These are phyloP conservation scores for Calonectria pseudoreteaudii DNA, from an alignment of 2,329 filamentous ascomycete genomes.

Conservation along the genomic window DNA sequence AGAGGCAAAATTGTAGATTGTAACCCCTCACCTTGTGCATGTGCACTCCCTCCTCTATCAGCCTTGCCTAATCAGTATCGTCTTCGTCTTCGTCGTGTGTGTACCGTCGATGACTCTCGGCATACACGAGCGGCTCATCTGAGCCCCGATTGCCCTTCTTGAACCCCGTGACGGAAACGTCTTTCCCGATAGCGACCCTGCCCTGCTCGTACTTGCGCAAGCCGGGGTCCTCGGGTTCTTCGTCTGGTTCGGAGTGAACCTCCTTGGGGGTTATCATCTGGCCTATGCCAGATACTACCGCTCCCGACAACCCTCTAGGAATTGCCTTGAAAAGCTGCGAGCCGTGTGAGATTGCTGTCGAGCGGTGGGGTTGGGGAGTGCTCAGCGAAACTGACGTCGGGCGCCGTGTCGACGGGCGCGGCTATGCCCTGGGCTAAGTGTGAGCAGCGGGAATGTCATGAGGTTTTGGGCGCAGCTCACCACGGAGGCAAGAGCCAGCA, in stretches of 20 bases:
- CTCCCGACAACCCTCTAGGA: neutral
- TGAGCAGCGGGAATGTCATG: neutral
- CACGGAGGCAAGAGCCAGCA: neutral
- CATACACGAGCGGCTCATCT: neutral
- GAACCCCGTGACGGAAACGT: neutral
- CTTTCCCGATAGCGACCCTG: neutral
- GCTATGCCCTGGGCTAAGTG: neutral
- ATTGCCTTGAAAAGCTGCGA: neutral
- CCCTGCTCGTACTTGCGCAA: neutral
- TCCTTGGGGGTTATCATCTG: neutral
- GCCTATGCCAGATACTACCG: neutral
- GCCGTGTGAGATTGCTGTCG: neutral
- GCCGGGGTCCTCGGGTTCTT: too few relatives aligned
- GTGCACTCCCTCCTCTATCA: too few relatives aligned
- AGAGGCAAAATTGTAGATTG: neutral
- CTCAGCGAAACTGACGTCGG: neutral
- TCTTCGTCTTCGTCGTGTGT: neutral
- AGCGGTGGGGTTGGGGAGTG: neutral
- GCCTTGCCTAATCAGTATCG: neutral
- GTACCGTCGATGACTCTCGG: neutral
- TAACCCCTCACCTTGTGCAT: too few relatives aligned
- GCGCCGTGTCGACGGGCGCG: neutral
- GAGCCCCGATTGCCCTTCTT: neutral
- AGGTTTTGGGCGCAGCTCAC: neutral
- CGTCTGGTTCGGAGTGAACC: neutral